Base-by-base conservation (phyloP, 1,139 yeast species). In the Protomyces inouyei region DNA sequence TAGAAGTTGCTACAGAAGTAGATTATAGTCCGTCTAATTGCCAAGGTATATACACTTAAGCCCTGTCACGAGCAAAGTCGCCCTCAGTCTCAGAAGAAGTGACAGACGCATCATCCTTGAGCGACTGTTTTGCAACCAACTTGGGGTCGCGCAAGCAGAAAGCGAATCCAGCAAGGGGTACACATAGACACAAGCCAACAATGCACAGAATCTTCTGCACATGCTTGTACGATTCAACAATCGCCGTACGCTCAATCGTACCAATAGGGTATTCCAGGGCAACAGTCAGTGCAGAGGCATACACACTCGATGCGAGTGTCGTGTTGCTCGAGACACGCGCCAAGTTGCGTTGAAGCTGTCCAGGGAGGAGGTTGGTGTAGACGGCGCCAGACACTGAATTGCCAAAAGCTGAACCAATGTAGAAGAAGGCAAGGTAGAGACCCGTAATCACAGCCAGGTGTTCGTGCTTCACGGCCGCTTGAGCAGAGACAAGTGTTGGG, bases 391-490 rank as follows among this genome's bases (percentile, higher is more conserved):
- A 80, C 38, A 85, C 77, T 52, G 83, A 71, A 21, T 79, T 72
- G 38, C 85, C 85, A 60, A 82, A 69, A 69, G 87, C 87, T n/a
- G 82, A 74, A 32, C 89, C 89, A 65, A 85, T 77, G 70, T 84
- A 80, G 73, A 82, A 84, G 45, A 81, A 71, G 1, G 87, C 79
- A 70, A 82, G 79, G 70, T 80, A 80, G 64, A 85, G 73, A 0
- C 88, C 82, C 52, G 85, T 79, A 43, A 84, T 82, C 55, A 82
- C 77, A n/a, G 87, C 86, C 84, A 85, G 82, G 73, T 83, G 77
- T 72, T 84, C 86, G 72, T 84, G 88, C 66, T 80, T 80, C 48
- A 85, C 82, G 57, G 81, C 80, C 1, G 86, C 76, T 68, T 82
- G 82, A 66, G 84, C 79, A 12, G 87, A 67, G 2, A 83, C 84